Evolutionary conservation across 106 monocot species (phyloP).

Genomic region (Apostasia shenzhenica): DNA sequence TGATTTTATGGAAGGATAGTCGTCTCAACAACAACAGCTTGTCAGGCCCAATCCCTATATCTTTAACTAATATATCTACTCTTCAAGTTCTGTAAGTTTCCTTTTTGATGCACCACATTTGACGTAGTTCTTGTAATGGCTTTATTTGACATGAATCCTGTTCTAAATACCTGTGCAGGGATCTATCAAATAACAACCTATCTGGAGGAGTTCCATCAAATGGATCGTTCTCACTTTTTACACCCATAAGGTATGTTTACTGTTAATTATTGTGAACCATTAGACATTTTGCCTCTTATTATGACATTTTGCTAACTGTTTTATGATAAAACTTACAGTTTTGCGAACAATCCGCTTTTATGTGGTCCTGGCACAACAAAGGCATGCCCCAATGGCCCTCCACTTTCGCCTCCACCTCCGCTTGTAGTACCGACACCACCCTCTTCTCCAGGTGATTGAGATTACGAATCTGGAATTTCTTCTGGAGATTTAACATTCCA

Average conservation of each 20-base stretch:
- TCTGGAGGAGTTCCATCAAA: constrained; percentile 52
- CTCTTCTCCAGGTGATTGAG: constrained; percentile 26
- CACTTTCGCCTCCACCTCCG: constrained; percentile 47
- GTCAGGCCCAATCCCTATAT: constrained; percentile 38
- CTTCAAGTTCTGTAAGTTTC: constrained; percentile 67
- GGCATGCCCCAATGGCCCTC: constrained; percentile 42
- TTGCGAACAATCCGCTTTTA: constrained; percentile 25
- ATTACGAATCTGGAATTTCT: no score
- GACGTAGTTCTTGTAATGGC: background rate
- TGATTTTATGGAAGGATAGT: constrained; percentile 32
- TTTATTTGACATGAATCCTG: background rate
- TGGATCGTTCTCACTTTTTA: constrained; percentile 64
- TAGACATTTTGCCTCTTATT: background rate
- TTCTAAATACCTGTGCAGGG: constrained; percentile 31
- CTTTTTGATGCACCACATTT: background rate
- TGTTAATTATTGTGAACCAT: background rate
- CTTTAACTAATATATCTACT: constrained; percentile 38
- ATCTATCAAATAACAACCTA: constrained; percentile 53
- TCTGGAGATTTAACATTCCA: no score
- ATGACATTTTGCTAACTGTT: constrained; percentile 8
- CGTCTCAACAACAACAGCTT: constrained; percentile 73
- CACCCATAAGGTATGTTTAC: constrained; percentile 50
- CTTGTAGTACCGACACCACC: constrained; percentile 20
- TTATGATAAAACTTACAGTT: constrained; percentile 29
- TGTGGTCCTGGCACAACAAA: constrained; percentile 30